Percentiles rank a stretch among this genome's conserved stretches.
These are phyloP conservation scores for Xylaria polymorpha DNA, from an alignment of 2,329 filamentous ascomycete species.

Conservation along the genomic window DNA sequence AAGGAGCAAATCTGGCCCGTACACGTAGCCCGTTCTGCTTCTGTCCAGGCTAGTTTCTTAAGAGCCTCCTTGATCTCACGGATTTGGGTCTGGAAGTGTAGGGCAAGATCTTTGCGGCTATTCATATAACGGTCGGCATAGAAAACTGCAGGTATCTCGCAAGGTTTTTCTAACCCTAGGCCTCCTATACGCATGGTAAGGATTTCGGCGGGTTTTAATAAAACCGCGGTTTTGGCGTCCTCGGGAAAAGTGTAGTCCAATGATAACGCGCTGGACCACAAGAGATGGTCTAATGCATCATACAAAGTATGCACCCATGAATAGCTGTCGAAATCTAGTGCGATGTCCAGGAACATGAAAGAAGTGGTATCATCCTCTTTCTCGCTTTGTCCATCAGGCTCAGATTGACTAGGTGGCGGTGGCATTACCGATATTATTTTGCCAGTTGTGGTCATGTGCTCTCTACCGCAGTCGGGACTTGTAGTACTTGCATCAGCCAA, in stretches of 20 bases:
- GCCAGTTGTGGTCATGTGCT: constrained; percentile 43
- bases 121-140: constrained; percentile 67
- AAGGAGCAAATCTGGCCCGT: constrained; percentile 41
- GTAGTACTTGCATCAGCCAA: constrained; percentile 37
- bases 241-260: constrained; percentile 51
- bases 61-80: constrained; percentile 43
- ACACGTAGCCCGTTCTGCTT: constrained; percentile 40
- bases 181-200: constrained; percentile 60
- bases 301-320: constrained; percentile 57
- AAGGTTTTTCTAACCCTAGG: constrained; percentile 55
- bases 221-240: constrained; percentile 56
- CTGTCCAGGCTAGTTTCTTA: constrained; percentile 39
- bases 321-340: constrained; percentile 54
- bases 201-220: constrained; percentile 62
- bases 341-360: constrained; percentile 59
- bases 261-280: constrained; percentile 60
- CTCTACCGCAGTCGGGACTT: constrained; percentile 41
- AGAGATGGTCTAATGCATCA: constrained; percentile 60
- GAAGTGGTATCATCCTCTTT: constrained; percentile 39
- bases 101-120: constrained; percentile 58
- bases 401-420: constrained; percentile 23
- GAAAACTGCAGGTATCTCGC: constrained; percentile 64
- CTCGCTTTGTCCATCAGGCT: constrained; percentile 46
- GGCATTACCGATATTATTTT: constrained; percentile 38
- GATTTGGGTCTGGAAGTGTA: constrained; percentile 56